Conservation (phyloP, 2,329 filamentous ascomycete species). For the Botrytis aclada region DNA sequence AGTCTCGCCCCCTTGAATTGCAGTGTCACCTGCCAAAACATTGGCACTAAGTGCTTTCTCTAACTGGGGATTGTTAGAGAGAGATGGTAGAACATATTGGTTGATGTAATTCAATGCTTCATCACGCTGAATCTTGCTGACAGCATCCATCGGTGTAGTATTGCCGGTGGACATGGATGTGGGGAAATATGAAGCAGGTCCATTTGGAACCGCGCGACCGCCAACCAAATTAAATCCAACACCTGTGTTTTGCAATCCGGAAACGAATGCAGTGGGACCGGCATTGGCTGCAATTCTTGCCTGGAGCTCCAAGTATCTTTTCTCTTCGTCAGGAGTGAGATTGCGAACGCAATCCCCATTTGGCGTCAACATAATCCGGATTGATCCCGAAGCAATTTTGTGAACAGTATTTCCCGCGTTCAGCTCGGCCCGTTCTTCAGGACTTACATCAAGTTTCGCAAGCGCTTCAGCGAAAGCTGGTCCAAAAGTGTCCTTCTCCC, state of each 20-base stretch:
- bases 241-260: slow-evolving; percentile 52
- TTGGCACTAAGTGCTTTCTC: slow-evolving; percentile 38
- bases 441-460: slow-evolving; percentile 47
- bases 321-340: slow-evolving; percentile 65
- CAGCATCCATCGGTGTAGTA: slow-evolving; percentile 50
- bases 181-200: slow-evolving; percentile 62
- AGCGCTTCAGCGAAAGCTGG: slow-evolving; percentile 29
- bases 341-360: slow-evolving; percentile 75
- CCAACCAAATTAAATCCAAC: slow-evolving; percentile 62
- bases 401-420: slow-evolving; percentile 57
- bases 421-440: slow-evolving; percentile 54
- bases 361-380: slow-evolving; percentile 69
- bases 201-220: slow-evolving; percentile 62
- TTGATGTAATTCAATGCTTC: slow-evolving; percentile 67
- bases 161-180: slow-evolving; percentile 33
- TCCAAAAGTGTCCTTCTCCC: slow-evolving; percentile 9
- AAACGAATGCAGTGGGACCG: slow-evolving; percentile 55
- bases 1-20: slow-evolving; percentile 29
- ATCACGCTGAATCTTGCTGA: slow-evolving; percentile 63
- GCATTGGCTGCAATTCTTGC: slow-evolving; percentile 51
- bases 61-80: slow-evolving; percentile 38
- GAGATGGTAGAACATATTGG: slow-evolving; percentile 59
- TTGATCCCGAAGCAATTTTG: slow-evolving; percentile 58
- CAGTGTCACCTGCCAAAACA: slow-evolving; percentile 34
- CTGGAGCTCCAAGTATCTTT: slow-evolving; percentile 68